Conservation (phyloP, 768 basidiomycete genomes). For the Leccinum sublutescens region DNA sequence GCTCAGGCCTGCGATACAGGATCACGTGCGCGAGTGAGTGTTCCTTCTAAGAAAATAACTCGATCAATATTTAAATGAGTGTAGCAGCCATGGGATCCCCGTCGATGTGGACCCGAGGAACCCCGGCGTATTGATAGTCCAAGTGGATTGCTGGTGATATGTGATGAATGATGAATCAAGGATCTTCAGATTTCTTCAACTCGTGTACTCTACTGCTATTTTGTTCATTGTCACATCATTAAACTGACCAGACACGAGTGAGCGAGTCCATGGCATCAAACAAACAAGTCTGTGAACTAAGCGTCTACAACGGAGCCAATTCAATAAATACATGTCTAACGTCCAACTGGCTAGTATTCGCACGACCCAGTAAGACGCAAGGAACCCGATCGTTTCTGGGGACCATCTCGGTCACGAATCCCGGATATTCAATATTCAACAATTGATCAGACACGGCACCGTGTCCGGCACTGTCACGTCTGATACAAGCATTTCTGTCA, state of each 20-base stretch:
- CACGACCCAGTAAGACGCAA: conserved; percentile 83
- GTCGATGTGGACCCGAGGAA: conserved; percentile 80
- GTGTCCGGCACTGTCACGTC: too few relatives aligned
- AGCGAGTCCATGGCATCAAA: not conserved
- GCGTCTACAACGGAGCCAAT: not conserved
- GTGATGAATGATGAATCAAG: not conserved
- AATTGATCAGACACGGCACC: too few relatives aligned
- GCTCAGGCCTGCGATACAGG: conserved; percentile 87
- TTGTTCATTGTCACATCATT: not conserved
- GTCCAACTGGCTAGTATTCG: conserved; percentile 21
- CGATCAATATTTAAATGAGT: not conserved
- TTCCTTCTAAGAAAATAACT: not conserved
- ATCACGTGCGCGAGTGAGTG: conserved; percentile 70
- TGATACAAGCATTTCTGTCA: not conserved
- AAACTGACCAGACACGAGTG: not conserved
- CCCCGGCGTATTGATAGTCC: conserved; percentile 79
- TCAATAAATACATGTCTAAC: conserved; percentile 9
- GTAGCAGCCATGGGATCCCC: conserved; percentile 59
- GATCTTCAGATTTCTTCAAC: conserved; percentile 1
- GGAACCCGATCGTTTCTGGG: conserved; percentile 86
- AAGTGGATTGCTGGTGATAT: conserved; percentile 17
- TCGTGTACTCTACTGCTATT: not conserved
- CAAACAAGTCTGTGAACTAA: not conserved
- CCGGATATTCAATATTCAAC: too few relatives aligned
- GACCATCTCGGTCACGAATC: not conserved